Evolutionary conservation across 2,329 filamentous ascomycete species (phyloP).

Genomic region (Fusarium acutatum): DNA sequence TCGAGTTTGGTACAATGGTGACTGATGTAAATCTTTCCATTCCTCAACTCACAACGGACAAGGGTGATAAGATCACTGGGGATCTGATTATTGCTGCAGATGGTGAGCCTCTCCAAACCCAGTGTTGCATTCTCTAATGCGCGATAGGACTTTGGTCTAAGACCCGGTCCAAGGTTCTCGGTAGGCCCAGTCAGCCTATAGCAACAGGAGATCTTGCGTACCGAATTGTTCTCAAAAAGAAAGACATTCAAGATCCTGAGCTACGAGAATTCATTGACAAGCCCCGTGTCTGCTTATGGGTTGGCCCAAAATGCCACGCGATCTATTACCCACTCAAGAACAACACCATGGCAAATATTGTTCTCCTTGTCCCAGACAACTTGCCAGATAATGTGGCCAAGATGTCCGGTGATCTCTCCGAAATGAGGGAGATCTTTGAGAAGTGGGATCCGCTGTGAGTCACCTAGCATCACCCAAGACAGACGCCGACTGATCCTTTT

Average conservation of each 20-base stretch:
- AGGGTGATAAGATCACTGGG: neutral
- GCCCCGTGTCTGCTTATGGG: neutral
- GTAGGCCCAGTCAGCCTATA: neutral
- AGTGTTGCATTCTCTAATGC: neutral
- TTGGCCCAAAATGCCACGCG: neutral
- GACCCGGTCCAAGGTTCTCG: neutral
- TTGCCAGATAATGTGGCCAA: neutral
- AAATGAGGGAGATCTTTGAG: neutral
- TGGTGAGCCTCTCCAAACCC: neutral
- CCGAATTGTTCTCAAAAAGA: neutral
- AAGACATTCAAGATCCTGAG: neutral
- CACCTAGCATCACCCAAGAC: neutral
- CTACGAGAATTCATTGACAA: neutral
- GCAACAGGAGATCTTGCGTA: neutral
- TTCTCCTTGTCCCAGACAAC: neutral
- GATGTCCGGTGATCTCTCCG: neutral
- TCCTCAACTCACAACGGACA: neutral
- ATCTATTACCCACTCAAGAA: neutral
- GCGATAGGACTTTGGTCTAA: neutral
- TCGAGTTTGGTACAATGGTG: neutral
- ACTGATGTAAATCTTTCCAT: neutral
- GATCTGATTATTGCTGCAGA: neutral
- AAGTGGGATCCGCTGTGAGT: neutral
- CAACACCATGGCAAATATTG: neutral
- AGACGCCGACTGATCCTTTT: neutral